Conservation (phyloP, 1,284 basidiomycete genomes). For the Tylopilus microsporus region DNA sequence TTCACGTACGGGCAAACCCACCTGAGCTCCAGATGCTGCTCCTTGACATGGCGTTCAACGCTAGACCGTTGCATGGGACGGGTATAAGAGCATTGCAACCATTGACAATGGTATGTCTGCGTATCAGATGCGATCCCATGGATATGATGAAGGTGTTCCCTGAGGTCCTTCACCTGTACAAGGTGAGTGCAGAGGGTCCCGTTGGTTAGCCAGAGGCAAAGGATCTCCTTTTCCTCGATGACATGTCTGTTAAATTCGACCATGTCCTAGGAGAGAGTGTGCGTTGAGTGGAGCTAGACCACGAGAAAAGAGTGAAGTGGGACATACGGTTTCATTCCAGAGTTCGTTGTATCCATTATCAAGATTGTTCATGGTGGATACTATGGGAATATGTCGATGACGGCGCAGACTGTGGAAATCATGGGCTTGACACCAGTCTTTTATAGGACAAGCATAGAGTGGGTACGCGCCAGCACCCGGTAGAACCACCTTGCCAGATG, state of each 20-base stretch:
- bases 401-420: too few relatives aligned
- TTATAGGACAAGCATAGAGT: too few relatives aligned
- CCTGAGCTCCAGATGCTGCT: constrained; percentile 9
- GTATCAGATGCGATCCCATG: constrained; percentile 10
- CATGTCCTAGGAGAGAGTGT: background rate
- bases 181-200: background rate
- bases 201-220: constrained; percentile 12
- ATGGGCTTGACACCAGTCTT: too few relatives aligned
- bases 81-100: background rate
- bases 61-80: constrained; percentile 14
- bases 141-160: background rate
- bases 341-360: too few relatives aligned
- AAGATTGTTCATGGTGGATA: too few relatives aligned
- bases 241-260: constrained; percentile 2
- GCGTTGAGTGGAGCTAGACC: too few relatives aligned
- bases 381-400: too few relatives aligned
- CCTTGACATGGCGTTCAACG: constrained; percentile 13
- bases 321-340: too few relatives aligned
- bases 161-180: constrained; percentile 7
- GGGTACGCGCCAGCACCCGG: too few relatives aligned
- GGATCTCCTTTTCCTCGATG: constrained; percentile 2
- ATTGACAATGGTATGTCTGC: constrained; percentile 9
- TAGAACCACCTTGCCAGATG: too few relatives aligned
- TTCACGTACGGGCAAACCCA: constrained; percentile 10
- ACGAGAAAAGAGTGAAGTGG: too few relatives aligned